These are phyloP conservation scores for Capronia epimyces DNA, from an alignment of 2,329 filamentous ascomycete species.

Conservation along the genomic window DNA sequence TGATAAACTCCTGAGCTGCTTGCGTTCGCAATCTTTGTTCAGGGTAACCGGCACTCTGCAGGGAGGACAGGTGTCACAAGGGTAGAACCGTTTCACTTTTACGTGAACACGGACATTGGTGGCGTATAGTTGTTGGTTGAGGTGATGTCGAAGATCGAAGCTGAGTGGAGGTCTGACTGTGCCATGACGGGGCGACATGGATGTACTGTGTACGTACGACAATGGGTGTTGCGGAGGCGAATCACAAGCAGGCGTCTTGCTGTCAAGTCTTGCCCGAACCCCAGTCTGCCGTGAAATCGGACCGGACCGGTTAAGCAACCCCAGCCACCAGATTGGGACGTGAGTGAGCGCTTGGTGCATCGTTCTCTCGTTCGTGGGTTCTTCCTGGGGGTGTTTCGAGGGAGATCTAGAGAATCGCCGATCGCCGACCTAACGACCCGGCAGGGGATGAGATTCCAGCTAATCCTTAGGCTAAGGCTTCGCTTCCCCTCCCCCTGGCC, in stretches of 20 bases:
- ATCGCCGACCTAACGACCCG: no score
- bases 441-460: no score
- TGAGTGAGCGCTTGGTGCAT: no score
- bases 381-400: no score
- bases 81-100: not conserved
- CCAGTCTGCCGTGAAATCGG: not conserved
- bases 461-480: no score
- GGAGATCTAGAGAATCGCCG: no score
- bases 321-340: not conserved
- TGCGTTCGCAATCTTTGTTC: not conserved
- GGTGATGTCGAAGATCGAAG: not conserved
- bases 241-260: not conserved
- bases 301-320: not conserved
- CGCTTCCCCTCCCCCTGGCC: no score
- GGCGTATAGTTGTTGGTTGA: not conserved
- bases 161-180: not conserved
- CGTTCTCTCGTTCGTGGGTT: no score
- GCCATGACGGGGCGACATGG: no score
- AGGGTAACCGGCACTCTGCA: not conserved
- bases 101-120: not conserved
- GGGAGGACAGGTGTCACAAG: not conserved
- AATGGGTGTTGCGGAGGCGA: not conserved
- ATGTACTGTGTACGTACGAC: no score
- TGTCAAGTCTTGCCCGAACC: not conserved
- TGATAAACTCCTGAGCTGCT: not conserved